Evolutionary conservation across 2,329 filamentous ascomycete species (phyloP), one percentile per base, ranked within the genome.

Genomic region (Ophiostoma sp.): DNA sequence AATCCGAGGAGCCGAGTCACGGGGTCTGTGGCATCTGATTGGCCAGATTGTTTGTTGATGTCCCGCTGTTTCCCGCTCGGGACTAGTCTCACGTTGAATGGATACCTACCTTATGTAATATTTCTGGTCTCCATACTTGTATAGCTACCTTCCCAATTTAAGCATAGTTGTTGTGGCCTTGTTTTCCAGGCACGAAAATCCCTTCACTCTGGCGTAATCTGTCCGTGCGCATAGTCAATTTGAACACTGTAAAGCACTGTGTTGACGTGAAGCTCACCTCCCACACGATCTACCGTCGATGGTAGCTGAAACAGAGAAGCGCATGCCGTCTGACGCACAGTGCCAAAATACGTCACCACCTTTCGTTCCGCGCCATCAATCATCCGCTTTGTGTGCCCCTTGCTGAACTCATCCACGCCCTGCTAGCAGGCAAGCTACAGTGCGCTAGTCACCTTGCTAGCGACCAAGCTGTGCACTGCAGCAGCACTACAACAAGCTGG

Each of bases 1-100:
- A 74, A 69, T 61, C 69, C 45, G 61, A 69, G 19, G 25, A 22
- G 70, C 42, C 70, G 63, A 71, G 73, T 74, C 73, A 74, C 73
- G 70, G 69, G 73, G 22, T 50, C 39, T 15, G 3, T 1, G 12
- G 1, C 9, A 8, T 69, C 17, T 69, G 72, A 71, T 74, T 74
- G 72, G 72, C 72, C 11, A 17, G 3, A 12, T 3, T 12, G 7
- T 25, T 71, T 63, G 55, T 50, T 71, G 25, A 50, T 33, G 33
- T 28, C 6, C 33, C 22, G 52, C 15, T 25, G 5, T 12, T 61
- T 9, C 69, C 39, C 17, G 25, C 55, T 45, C 36, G 7, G 68
- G 50, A 36, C 50, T 70, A 71, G 52, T 7, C 17, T 28, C 17
- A 12, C 19, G 4, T 2, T n/a, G 22, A 33, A 33, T n/a, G 36